phyloP scores from a whole-genome alignment of 2,329 filamentous ascomycete genomes.

The Alternaria novae-zelandiae region DNA sequence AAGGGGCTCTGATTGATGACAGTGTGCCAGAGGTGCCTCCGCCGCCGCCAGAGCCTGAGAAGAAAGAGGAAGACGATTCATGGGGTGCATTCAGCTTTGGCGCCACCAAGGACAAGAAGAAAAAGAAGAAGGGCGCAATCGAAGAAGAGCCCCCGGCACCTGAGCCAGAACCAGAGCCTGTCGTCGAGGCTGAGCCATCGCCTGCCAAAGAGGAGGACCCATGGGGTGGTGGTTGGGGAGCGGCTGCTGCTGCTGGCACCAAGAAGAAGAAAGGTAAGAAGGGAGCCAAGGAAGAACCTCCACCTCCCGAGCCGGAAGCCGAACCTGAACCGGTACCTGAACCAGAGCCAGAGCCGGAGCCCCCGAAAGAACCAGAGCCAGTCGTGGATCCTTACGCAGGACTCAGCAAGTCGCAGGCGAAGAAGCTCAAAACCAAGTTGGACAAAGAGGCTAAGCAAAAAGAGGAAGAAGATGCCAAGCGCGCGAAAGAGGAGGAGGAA shows the following conservation, averaged over 20 bases:
- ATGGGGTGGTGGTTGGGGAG: constrained; percentile 37
- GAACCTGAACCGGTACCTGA: constrained; percentile 16
- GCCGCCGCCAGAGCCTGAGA: constrained; percentile 28
- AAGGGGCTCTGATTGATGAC: constrained; percentile 41
- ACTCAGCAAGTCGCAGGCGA: constrained; percentile 38
- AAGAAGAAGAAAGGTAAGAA: constrained; percentile 44
- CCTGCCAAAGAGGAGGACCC: constrained; percentile 38
- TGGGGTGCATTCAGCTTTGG: constrained; percentile 36
- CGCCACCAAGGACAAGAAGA: constrained; percentile 41
- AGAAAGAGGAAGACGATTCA: constrained; percentile 34
- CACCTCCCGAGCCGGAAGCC: constrained; percentile 24
- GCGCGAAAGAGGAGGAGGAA: constrained; percentile 28
- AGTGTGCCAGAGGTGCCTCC: constrained; percentile 26
- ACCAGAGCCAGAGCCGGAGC: constrained; percentile 8
- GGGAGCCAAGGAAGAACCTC: constrained; percentile 23
- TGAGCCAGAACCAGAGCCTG: constrained; percentile 35
- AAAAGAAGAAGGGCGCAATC: constrained; percentile 42
- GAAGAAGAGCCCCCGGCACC: constrained; percentile 27
- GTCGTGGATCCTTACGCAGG: constrained; percentile 44
- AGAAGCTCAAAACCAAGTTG: constrained; percentile 47
- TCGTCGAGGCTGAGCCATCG: constrained; percentile 38
- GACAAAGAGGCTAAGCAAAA: constrained; percentile 32
- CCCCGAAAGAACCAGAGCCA: constrained; percentile 42
- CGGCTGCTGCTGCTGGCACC: constrained; percentile 16
- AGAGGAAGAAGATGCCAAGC: constrained; percentile 24